Conservation (phyloP, 1,284 basidiomycete genomes). For the Moesziomyces parantarcticus region DNA sequence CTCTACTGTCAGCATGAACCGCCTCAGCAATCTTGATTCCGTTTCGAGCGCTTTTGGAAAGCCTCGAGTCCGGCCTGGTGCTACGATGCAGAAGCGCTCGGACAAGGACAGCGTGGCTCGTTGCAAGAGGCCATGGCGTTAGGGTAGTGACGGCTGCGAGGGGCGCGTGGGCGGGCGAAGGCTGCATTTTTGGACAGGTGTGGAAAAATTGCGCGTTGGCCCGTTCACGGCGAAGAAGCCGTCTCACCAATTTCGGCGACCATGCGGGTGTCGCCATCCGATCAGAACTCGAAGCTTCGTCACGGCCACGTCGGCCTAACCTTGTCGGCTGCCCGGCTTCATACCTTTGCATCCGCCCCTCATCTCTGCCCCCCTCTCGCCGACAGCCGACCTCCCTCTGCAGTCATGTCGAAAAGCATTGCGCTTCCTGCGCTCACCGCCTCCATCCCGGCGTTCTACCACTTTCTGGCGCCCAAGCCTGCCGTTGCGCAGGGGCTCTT, state of each 20-base stretch:
- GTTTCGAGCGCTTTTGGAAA: no score
- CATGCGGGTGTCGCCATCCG: neutral
- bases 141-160: no score
- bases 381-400: neutral
- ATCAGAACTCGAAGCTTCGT: neutral
- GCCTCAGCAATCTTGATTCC: no score
- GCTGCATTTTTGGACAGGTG: neutral
- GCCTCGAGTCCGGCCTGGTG: no score
- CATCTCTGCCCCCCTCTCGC: neutral
- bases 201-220: neutral
- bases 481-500: constrained; percentile 31
- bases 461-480: constrained; percentile 44
- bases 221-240: neutral
- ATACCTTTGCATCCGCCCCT: neutral
- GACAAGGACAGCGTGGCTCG: no score
- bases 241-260: no score
- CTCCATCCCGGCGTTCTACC: constrained; percentile 47
- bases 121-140: no score
- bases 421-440: constrained; percentile 41
- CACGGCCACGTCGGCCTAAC: neutral
- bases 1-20: no score
- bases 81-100: no score
- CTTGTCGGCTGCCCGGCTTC: neutral
- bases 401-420: constrained; percentile 37
- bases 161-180: no score